Conservation (phyloP, 2,329 filamentous ascomycete species). For the Diaporthe nobilis region DNA sequence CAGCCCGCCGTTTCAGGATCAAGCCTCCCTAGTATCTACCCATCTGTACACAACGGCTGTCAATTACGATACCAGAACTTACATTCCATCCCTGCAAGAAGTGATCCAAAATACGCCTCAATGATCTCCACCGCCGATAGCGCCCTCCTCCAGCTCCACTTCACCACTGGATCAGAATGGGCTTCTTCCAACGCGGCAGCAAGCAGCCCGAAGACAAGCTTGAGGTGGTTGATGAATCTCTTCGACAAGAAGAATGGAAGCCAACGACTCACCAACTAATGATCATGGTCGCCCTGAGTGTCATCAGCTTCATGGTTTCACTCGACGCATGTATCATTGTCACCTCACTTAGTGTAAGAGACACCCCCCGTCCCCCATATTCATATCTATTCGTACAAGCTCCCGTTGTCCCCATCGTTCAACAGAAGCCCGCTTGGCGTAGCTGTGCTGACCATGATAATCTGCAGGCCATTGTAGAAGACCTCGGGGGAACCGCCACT, state of each 20-base stretch:
- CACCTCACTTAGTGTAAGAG: constrained; percentile 43
- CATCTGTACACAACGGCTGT: neutral
- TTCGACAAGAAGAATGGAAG: constrained; percentile 42
- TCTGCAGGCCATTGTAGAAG: constrained; percentile 46
- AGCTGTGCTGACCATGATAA: constrained; percentile 1
- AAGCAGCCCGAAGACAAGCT: constrained; percentile 30
- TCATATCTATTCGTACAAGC: rapidly evolving
- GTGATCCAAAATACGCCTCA: neutral
- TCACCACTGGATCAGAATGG: constrained; percentile 39
- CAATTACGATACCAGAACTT: neutral
- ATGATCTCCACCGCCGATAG: constrained; percentile 42
- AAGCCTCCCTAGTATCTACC: neutral
- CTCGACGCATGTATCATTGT: constrained; percentile 45
- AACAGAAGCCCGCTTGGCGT: neutral
- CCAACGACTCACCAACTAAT: constrained; percentile 44
- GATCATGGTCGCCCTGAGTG: constrained; percentile 44
- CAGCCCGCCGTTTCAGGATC: neutral
- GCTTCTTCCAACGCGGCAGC: constrained; percentile 36
- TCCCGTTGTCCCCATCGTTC: neutral
- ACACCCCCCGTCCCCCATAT: neutral
- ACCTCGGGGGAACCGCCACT: constrained; percentile 46
- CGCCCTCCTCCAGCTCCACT: constrained; percentile 39
- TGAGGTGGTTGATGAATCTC: constrained; percentile 42
- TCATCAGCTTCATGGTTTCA: constrained; percentile 45
- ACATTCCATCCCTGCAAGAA: neutral